Evolutionary conservation across 73 alveolate genomes (phyloP), one percentile per base, ranked within the genome.

Genomic region (Tetrahymena thermophila): DNA sequence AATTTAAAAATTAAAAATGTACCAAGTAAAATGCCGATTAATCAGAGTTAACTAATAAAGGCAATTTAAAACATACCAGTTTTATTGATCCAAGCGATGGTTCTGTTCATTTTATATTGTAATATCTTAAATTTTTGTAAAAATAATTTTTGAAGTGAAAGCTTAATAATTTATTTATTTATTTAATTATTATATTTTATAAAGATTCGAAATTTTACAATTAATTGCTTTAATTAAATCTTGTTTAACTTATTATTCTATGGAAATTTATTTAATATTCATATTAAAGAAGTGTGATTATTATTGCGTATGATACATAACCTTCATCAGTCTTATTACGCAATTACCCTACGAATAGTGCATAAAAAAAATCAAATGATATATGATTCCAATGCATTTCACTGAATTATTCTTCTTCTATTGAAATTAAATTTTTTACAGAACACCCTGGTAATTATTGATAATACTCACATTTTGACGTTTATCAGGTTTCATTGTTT

Each of bases 51-150:
- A 23, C 9, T 71, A 0, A 25, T 71, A n/a, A 25, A 71, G 6
- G 17, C 31, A 2, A 3, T 1, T 0, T 71, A 14, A 71, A 71
- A 71, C 13, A n/a, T 71, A 71, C 89, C 89, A 35, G 97, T 95
- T 85, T 95, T 95, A 43, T 95, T 95, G 50, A 95, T 85, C 97
- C 97, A 95, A 34, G 83, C 84, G n/a, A 95, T 94, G 34, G 97
- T 95, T n/a, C 95, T 37, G 85, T 94, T 94, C 96, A 94, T 94
- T 83, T 94, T 58, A 71, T 71, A 4, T 71, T 3, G 37, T 71
- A 28, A 71, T 9, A n/a, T 71, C 42, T 71, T 71, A 71, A 57
- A 71, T 28, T 28, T 71, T 71, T 71, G 37, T 21, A 28, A 13
- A 71, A 71, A 71, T 71, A 71, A 71, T n/a, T 71, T 71, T 31